phyloP scores from a whole-genome alignment of 2,329 filamentous ascomycete species.

The Colletotrichum gigasporum region DNA sequence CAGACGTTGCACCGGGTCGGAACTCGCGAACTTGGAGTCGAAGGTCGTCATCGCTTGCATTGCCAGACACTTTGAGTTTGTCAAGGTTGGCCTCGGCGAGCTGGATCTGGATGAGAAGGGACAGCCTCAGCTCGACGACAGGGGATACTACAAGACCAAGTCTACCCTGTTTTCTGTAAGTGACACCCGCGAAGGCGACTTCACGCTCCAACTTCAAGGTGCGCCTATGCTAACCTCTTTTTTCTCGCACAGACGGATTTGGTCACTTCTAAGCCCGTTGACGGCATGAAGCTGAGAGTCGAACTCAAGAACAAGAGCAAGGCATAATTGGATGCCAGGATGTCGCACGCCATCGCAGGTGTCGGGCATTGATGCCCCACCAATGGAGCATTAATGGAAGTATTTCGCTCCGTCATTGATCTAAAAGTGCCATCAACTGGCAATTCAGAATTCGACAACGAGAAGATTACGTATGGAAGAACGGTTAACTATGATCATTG shows the following conservation, averaged over 20 bases:
- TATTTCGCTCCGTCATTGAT: too few relatives aligned
- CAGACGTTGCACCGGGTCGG: conserved; percentile 18
- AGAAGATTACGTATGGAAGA: too few relatives aligned
- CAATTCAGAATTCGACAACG: too few relatives aligned
- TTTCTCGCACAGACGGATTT: conserved; percentile 1
- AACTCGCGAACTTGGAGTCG: conserved; percentile 20
- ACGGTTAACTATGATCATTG: too few relatives aligned
- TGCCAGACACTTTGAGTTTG: conserved; percentile 21
- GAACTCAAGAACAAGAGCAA: conserved; percentile 11
- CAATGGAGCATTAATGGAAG: neutral
- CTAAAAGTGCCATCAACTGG: too few relatives aligned
- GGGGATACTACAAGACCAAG: conserved; percentile 27
- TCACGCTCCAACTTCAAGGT: neutral
- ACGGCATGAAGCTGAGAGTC: conserved; percentile 23
- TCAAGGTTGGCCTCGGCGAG: conserved; percentile 26
- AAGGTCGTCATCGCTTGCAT: conserved; percentile 13
- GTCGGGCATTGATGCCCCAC: neutral
- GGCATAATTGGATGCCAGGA: neutral
- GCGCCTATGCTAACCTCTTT: neutral
- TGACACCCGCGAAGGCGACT: neutral
- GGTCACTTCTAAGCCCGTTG: conserved; percentile 23
- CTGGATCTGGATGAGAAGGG: conserved; percentile 16
- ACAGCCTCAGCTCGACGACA: conserved; percentile 9
- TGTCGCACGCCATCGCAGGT: neutral
- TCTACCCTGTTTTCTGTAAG: conserved; percentile 20